These are phyloP conservation scores for Ceratocystis diversiconidia DNA, from an alignment of 2,329 filamentous ascomycete genomes.

Conservation along the genomic window DNA sequence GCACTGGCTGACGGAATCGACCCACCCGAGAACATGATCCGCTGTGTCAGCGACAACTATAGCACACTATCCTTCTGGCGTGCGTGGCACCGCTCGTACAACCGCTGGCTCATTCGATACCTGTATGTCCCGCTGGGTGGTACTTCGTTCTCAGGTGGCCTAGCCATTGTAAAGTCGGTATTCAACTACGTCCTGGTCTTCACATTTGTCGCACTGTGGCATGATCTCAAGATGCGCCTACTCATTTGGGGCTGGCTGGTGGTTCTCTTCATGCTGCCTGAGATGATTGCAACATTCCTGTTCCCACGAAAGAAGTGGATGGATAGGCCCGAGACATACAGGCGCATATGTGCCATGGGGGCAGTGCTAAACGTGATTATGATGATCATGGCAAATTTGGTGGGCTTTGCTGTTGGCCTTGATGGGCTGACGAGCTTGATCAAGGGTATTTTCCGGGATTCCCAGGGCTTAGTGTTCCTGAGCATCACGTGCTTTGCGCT, in stretches of 20 bases:
- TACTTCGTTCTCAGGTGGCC: constrained; percentile 33
- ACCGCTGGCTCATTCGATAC: constrained; percentile 88
- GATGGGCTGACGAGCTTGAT: constrained; percentile 73
- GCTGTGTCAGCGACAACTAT: constrained; percentile 92
- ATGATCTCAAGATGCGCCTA: constrained; percentile 82
- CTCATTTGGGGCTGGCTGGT: constrained; percentile 96
- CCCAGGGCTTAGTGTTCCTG: constrained; percentile 60
- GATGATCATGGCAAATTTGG: constrained; percentile 92
- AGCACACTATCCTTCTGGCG: constrained; percentile 87
- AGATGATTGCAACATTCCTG: constrained; percentile 54
- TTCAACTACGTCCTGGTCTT: constrained; percentile 75
- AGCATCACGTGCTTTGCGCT: constrained; percentile 54
- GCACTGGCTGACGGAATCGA: constrained; percentile 79
- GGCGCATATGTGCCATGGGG: constrained; percentile 66
- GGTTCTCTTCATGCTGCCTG: constrained; percentile 83
- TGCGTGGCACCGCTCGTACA: constrained; percentile 88
- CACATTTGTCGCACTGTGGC: constrained; percentile 95
- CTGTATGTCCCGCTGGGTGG: constrained; percentile 87
- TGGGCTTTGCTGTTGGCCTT: constrained; percentile 84
- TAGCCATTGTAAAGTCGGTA: constrained; percentile 42
- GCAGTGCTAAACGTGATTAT: constrained; percentile 75
- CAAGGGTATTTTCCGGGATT: constrained; percentile 59
- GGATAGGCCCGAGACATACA: constrained; percentile 53
- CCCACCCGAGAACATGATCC: constrained; percentile 94
- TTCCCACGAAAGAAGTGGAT: constrained; percentile 66